Evolutionary conservation across 345 rosid species (phyloP), one percentile per base, ranked within the genome.

Genomic region (Gossypium longicalyx): DNA sequence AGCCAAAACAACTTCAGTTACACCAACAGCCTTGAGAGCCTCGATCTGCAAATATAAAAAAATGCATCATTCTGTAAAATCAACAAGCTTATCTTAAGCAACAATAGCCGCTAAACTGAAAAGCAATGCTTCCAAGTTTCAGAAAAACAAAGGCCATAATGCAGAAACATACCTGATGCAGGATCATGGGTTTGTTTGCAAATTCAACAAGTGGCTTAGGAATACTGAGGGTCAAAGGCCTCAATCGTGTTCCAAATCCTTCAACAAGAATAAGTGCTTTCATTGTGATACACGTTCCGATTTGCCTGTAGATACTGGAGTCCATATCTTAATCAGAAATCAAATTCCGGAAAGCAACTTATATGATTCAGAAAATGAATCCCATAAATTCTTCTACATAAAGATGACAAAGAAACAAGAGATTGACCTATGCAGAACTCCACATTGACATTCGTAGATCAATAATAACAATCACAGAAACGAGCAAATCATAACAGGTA

Each of bases 241-340:
- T 89, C 93, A 94, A 79, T 34, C 99, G 86, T 64, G 99, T 95
- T 23, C 99, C 98, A 56, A 95, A 91, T 12, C 99, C 99, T 79
- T 97, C 99, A 81, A 95, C 98, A 77, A 95, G 97, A 86, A 95
- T 93, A 72, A 95, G 89, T 19, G 99, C 99, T 96, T 93, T 95
- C 99, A 95, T 93, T 71, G 73, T 86, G 75, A 82, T 78, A 6
- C 12, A 47, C 74, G 76, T 43, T 70, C 73, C 70, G 54, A 9
- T 75, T 81, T 77, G 69, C 84, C 93, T 88, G 88, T 16, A 72
- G 43, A 78, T 67, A 52, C 19, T 17, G 53, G n/a, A 61, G 45
- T 74, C 75, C 57, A 74, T 51, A 71, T 69, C 19, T 23, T 52
- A 23, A 58, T 69, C 52, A 16, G 70, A 60, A 63, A 27, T 29